Percentiles rank a stretch among this genome's conserved stretches.
Evolutionary conservation across 768 basidiomycete species (phyloP).

Genomic region (Suillus spraguei): DNA sequence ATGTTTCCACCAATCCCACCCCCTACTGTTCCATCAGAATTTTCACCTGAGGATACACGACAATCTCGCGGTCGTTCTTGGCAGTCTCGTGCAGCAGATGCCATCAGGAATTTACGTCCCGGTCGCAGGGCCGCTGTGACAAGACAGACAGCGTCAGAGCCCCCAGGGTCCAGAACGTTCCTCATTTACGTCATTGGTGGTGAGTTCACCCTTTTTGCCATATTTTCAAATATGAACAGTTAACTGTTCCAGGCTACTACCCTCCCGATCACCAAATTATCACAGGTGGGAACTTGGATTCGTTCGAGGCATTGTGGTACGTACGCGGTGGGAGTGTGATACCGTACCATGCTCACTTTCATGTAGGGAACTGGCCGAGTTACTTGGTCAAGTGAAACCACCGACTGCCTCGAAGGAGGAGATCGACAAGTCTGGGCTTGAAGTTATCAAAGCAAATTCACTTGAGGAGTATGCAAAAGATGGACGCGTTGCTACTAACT

Average conservation of each 20-base stretch:
- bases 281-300: conserved; percentile 75
- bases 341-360: conserved; percentile 2
- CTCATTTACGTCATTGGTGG: conserved; percentile 91
- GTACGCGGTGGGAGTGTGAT: conserved; percentile 29
- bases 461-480: conserved; percentile 58
- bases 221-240: conserved; percentile 11
- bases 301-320: conserved; percentile 78
- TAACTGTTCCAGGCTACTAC: conserved; percentile 65
- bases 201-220: conserved; percentile 29
- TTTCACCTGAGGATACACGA: conserved; percentile 17
- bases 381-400: conserved; percentile 81
- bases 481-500: conserved; percentile 74
- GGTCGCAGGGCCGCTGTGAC: conserved; percentile 29
- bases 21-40: conserved; percentile 18
- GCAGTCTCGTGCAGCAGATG: conserved; percentile 66
- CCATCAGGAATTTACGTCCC: conserved; percentile 56
- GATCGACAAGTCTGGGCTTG: conserved; percentile 81
- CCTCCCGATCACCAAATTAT: conserved; percentile 89
- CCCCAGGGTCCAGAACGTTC: conserved; percentile 65
- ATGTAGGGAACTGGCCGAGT: conserved; percentile 75
- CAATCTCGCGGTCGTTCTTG: conserved; percentile 44
- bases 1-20: conserved; percentile 22
- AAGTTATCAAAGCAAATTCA: conserved; percentile 61
- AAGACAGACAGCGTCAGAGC: conserved; percentile 25
- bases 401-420: conserved; percentile 83